Evolutionary conservation across 441 rosid species (phyloP).

Genomic region (Brassica hybrid): DNA sequence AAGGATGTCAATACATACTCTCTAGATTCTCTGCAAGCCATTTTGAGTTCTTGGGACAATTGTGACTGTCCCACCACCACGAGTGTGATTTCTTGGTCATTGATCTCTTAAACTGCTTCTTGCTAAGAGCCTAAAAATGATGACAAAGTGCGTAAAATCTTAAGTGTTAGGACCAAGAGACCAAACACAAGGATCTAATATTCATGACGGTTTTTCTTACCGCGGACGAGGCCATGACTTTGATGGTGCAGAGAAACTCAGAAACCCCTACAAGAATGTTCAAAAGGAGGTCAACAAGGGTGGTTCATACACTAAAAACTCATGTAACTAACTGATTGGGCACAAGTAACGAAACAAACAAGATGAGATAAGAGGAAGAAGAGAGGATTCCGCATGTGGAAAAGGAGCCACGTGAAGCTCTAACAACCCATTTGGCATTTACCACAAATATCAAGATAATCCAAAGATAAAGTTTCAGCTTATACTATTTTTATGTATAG

Average conservation of each 20-base stretch:
- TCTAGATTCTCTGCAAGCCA: slow-evolving; percentile 95
- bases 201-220: slow-evolving; percentile 15
- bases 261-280: slow-evolving; percentile 5
- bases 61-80: slow-evolving; percentile 99
- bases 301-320: no score
- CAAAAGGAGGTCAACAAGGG: no score
- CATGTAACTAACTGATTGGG: no score
- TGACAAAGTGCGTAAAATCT: slow-evolving; percentile 15
- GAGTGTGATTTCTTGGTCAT: slow-evolving; percentile 82
- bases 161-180: slow-evolving; percentile 10
- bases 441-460: slow-evolving; percentile 24
- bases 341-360: background rate
- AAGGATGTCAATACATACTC: no score
- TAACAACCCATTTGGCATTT: slow-evolving; percentile 31
- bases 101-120: slow-evolving; percentile 59
- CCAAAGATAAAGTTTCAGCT: slow-evolving; percentile 5
- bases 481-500: slow-evolving; percentile 2
- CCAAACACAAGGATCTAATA: slow-evolving; percentile 25
- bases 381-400: no score
- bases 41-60: slow-evolving; percentile 78
- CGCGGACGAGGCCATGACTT: slow-evolving; percentile 44
- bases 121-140: slow-evolving; percentile 48
- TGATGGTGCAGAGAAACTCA: background rate
- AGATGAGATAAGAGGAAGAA: slow-evolving; percentile 42
- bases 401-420: no score